These are phyloP conservation scores for Rhododendron ferrugineum DNA, from an alignment of 148 eudicot species.

Conservation along the genomic window DNA sequence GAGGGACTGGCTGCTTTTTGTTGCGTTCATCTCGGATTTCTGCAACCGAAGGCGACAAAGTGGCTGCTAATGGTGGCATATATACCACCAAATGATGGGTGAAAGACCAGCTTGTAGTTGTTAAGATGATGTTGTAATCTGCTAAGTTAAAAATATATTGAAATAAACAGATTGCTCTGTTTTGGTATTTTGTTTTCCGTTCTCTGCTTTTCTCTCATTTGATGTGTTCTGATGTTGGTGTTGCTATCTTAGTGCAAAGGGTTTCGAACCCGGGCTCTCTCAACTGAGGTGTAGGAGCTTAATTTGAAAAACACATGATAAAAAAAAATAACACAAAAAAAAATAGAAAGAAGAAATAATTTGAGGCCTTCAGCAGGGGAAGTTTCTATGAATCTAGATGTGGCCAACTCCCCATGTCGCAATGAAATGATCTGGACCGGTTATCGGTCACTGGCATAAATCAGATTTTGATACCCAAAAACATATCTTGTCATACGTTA, in stretches of 20 bases:
- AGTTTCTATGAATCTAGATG: not conserved
- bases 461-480: no score
- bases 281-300: not conserved
- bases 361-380: not conserved
- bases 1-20: not conserved
- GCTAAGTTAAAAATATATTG: not conserved
- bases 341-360: not conserved
- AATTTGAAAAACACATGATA: not conserved
- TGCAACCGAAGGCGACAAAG: not conserved
- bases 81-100: not conserved
- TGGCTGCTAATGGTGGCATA: not conserved
- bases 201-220: not conserved
- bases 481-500: not conserved
- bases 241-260: not conserved
- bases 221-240: not conserved
- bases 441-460: no score
- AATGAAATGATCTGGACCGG: not conserved
- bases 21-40: not conserved
- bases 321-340: no score
- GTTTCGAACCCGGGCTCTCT: not conserved
- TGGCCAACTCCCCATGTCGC: not conserved
- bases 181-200: not conserved
- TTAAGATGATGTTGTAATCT: not conserved
- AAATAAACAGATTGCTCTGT: not conserved
- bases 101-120: not conserved